Evolutionary conservation across 192 early-diverging fungal genomes (phyloP).

Genomic region (Globomyces pollinis-pini): DNA sequence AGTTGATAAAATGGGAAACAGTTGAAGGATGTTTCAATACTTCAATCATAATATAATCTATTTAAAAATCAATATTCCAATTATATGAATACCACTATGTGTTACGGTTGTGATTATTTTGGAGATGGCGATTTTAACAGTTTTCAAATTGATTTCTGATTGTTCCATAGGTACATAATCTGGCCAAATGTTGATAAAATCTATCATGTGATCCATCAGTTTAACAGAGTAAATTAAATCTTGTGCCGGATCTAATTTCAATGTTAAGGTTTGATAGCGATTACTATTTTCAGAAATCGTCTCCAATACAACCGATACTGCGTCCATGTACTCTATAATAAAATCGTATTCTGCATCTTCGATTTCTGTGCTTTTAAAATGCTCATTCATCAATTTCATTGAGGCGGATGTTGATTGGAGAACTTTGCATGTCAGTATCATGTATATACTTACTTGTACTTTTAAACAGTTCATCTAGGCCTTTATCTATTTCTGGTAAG

Average conservation of each 20-base stretch:
- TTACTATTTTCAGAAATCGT: slow-evolving; percentile 37
- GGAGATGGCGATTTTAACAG: not conserved
- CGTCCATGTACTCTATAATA: slow-evolving; percentile 37
- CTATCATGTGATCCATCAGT: not conserved
- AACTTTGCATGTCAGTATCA: not conserved
- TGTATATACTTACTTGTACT: not conserved
- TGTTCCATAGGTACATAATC: slow-evolving; percentile 2
- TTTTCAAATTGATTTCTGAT: not conserved
- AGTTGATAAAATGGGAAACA: slow-evolving; percentile 32
- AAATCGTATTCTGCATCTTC: slow-evolving; percentile 10
- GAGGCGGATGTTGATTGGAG: not conserved
- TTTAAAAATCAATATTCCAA: not conserved
- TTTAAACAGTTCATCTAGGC: not conserved
- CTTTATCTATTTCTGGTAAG: not conserved
- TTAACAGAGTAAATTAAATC: not conserved
- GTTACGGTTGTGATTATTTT: slow-evolving; percentile 7
- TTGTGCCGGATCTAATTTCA: not conserved
- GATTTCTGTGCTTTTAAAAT: not conserved
- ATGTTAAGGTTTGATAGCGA: not conserved
- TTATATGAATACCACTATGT: not conserved
- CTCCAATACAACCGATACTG: slow-evolving; percentile 34
- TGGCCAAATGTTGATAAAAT: slow-evolving; percentile 1
- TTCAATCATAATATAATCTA: slow-evolving; percentile 38
- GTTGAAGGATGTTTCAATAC: slow-evolving; percentile 21
- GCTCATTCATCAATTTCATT: not conserved